phyloP scores from a whole-genome alignment of 1,139 yeast genomes.

The Sugiyamaella xylanicola region DNA sequence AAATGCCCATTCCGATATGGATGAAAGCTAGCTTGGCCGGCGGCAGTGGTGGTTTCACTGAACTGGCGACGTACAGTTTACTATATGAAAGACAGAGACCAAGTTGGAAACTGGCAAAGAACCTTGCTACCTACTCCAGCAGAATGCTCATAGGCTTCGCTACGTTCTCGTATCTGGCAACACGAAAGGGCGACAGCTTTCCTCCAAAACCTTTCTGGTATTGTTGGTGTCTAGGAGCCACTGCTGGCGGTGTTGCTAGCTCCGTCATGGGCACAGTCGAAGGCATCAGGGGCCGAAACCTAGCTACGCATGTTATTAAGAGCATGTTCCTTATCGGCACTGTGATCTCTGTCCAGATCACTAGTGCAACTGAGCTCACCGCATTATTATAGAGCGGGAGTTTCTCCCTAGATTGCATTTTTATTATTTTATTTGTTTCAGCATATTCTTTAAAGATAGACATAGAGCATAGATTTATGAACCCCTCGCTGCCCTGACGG shows the following conservation, averaged over 20 bases:
- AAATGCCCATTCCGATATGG: constrained; percentile 17
- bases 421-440: not conserved
- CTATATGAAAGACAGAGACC: constrained; percentile 9
- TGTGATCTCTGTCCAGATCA: constrained; percentile 18
- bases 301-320: constrained; percentile 10
- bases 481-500: not conserved
- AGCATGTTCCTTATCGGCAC: constrained; percentile 19
- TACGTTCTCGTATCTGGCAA: constrained; percentile 19
- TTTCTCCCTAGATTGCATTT: not conserved
- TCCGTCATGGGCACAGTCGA: constrained; percentile 13
- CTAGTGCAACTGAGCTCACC: constrained; percentile 1
- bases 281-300: constrained; percentile 11
- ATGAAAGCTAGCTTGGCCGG: constrained; percentile 17
- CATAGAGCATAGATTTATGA: not conserved
- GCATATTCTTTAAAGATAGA: not conserved
- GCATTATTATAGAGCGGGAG: constrained; percentile 1
- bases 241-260: constrained; percentile 20
- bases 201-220: constrained; percentile 21
- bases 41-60: constrained; percentile 18
- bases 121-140: constrained; percentile 6
- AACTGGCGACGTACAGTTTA: constrained; percentile 4
- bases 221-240: constrained; percentile 21
- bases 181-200: constrained; percentile 8
- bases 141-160: constrained; percentile 18
- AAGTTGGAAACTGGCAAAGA: constrained; percentile 4